Evolutionary conservation across 306 rosid genomes (phyloP), one percentile per base, ranked within the genome.

Genomic region (Senna siamea): DNA sequence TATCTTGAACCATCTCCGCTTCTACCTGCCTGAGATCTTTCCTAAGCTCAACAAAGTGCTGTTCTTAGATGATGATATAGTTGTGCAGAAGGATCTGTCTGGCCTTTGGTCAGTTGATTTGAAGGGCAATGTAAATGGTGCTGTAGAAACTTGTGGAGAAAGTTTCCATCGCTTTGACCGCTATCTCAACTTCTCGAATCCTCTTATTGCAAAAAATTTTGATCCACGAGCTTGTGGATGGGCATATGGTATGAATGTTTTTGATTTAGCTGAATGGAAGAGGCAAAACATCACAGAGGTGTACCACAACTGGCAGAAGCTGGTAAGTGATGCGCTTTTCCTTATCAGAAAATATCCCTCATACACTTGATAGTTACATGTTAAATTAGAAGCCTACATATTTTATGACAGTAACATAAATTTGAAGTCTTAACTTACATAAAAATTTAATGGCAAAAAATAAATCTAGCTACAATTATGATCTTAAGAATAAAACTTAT

Each of bases 171-270:
- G 99, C 69, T 94, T 85, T 74, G 99, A 94, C 69, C 87, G 95
- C 50, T 94, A 94, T 85, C 96, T 94, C 73, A 94, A 94, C 87
- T 94, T 94, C 80, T 90, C 99, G 61, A 84, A 94, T 84, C 98
- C 98, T 80, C 90, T 88, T 34, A 94, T 94, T 75, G 85, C 99
- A 1, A 90, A 84, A 86, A 88, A 87, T 53, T 94, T 94, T 72
- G 93, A 94, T 71, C 87, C 99, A 2, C 98, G 14, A 77, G 97
- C 99, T 59, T 94, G 99, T 83, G 99, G 99, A 59, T 94, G 99
- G 99, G 99, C 99, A 8, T 94, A 92, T 76, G 99, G 99, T 37
- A 94, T 94, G 99, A 94, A 94, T 79, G 54, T 94, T 77, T 94
- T 94, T 75, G 98, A 94, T 82, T 86, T 94, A 87, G 83, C 71